Conservation (phyloP, 805 yeast species). For the Cyberlindnera saturnus region DNA sequence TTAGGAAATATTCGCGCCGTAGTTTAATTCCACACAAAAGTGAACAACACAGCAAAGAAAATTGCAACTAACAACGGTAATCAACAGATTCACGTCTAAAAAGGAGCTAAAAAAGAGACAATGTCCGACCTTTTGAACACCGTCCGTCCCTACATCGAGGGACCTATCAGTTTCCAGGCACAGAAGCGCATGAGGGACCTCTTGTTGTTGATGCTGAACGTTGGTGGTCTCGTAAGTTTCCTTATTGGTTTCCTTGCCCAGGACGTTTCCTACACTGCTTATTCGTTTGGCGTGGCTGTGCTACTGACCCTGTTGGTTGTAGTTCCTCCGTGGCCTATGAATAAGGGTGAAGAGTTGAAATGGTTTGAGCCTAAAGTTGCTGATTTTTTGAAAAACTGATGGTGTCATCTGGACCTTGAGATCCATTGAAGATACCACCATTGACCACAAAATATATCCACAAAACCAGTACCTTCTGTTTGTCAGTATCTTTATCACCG, state of each 20-base stretch:
- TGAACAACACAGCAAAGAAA: too few relatives aligned
- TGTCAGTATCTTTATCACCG: too few relatives aligned
- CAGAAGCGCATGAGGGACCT: constrained; percentile 9
- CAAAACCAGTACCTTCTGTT: too few relatives aligned
- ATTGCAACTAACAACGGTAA: too few relatives aligned
- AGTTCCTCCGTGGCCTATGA: constrained; percentile 17
- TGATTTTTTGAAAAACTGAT: not conserved
- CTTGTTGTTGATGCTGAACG: constrained; percentile 2
- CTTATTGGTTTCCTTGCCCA: constrained; percentile 10
- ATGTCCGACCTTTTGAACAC: constrained; percentile 5
- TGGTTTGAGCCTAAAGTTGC: constrained; percentile 15
- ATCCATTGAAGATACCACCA: too few relatives aligned
- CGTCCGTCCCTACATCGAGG: constrained; percentile 9
- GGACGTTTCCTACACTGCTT: constrained; percentile 1
- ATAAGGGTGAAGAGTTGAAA: constrained; percentile 4
- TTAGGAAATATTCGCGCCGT: not conserved
- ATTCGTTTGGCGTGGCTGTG: constrained; percentile 1
- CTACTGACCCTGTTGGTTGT: constrained; percentile 6
- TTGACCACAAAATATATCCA: too few relatives aligned
- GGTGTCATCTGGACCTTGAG: too few relatives aligned
- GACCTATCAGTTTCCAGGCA: constrained; percentile 16
- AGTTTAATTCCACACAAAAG: too few relatives aligned
- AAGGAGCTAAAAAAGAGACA: not conserved
- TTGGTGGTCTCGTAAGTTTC: constrained; percentile 9
- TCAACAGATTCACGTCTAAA: not conserved